Evolutionary conservation across 1,284 basidiomycete genomes (phyloP), one percentile per base, ranked within the genome.

Genomic region (Phlebopus sp.): DNA sequence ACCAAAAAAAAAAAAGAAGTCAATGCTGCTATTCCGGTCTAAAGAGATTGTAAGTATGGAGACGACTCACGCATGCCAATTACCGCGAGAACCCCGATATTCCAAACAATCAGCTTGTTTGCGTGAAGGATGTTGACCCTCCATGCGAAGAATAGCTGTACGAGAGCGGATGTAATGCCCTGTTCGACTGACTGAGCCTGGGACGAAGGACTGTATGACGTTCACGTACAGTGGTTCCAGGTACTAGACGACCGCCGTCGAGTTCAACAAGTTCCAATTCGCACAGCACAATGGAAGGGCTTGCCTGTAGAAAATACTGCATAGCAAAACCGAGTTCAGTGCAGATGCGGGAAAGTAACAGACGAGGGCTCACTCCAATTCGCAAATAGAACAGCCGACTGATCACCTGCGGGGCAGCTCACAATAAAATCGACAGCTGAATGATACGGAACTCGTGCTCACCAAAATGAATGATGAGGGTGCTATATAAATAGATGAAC

Each of bases 141-240:
- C 72, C 72, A 74, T 4, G 72, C 69, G 51, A 74, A 74, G 57
- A 74, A 74, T 30, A 67, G 48, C 44, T 74, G 72, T 14, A 73
- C 72, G 18, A 65, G 55, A 37, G 66, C 58, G 14, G 72, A 72
- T 14, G 71, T 69, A 35, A 74, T 52, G 2, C 68, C 64, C 69
- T 72, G 37, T 23, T 42, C 17, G 13, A 18, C 39, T 23, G 10
- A 19, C 21, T 45, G 15, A 46, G 31, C 23, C 35, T 7, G 17
- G 35, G 15, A 44, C 5, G 5, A 30, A 23, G 6, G 2, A 2
- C 10, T 29, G 8, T 9, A 29, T 11, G 31, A 31, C 6, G 4
- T 14, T 19, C n/a, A 46, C 56, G 21, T 45, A 59, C 58, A 27
- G 61, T 61, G 4, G 57, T 59, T 25, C 35, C 49, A 37, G 58